Base-by-base conservation (phyloP, 768 basidiomycete genomes). In the Tephrocybe sp. region DNA sequence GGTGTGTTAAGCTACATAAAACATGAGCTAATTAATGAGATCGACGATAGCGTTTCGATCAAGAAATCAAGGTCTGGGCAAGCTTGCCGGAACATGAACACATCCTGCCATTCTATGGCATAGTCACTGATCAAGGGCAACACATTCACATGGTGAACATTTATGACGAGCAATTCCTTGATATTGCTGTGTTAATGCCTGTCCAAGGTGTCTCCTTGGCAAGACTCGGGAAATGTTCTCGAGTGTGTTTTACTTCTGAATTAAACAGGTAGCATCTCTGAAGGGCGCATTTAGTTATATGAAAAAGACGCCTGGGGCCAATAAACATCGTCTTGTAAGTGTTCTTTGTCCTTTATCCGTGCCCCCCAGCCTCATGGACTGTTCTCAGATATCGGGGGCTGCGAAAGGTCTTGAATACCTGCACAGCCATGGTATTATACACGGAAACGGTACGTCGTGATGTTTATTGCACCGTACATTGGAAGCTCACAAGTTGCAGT, bases 141-240 rank as follows among this genome's bases (percentile, higher is more conserved):
- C 70, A 74, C 38, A 67, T 83, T 41, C 72, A 82, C 55, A 79
- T 78, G 61, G 81, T 72, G 59, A 64, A 56, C 39, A 16, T 36
- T 44, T 48, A 13, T 36, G 12, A 23, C 31, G 16, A 26, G 19
- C 47, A n/a, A 4, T 19, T n/a, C 22, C 42, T 4, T 32, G 49
- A 34, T 51, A 23, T 41, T 33, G 39, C 40, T 11, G 26, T n/a
- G 35, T 45, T 12, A 20, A 45, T 22, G 16, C 3, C 26, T 26
- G 26, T 7, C 32, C 10, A 41, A 82, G 80, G 80, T 84, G 30
- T 82, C 82, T 9, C 79, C 82, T 5, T 84, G 83, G 83, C 80
- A 82, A 66, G 69, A 73, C 32, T 74, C 81, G 55, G 80, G 79
- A 36, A 78, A 83, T 58, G 74, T 81, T 16, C 67, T 77, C 0